Conservation (phyloP, 1,139 yeast genomes). For the Blastobotrys apis region DNA sequence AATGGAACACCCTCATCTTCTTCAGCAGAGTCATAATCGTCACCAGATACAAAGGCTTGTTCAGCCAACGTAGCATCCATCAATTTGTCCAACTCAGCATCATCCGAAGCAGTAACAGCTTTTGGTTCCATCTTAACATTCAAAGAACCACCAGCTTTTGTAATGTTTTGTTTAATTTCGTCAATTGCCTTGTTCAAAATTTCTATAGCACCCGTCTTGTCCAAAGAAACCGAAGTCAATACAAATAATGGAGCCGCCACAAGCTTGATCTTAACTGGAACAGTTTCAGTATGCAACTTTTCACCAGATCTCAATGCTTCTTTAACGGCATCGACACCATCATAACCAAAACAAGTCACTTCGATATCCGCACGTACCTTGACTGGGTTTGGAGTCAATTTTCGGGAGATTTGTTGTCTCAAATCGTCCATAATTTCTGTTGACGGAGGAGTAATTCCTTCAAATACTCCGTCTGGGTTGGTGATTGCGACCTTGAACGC, state of each 20-base stretch:
- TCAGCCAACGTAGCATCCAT: slow-evolving; percentile 74
- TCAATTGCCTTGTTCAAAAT: slow-evolving; percentile 74
- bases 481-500: slow-evolving; percentile 96
- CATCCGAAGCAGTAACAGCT: slow-evolving; percentile 98
- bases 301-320: slow-evolving; percentile 86
- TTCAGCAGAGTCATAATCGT: slow-evolving; percentile 51
- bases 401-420: slow-evolving; percentile 79
- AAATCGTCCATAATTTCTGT: slow-evolving; percentile 72
- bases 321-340: slow-evolving; percentile 97
- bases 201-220: slow-evolving; percentile 82
- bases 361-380: slow-evolving; percentile 97
- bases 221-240: slow-evolving; percentile 86
- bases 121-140: slow-evolving; percentile 97
- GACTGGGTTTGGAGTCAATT: slow-evolving; percentile 96
- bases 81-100: slow-evolving; percentile 92
- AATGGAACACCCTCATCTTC: slow-evolving; percentile 30
- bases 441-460: slow-evolving; percentile 70
- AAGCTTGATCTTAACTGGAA: slow-evolving; percentile 81
- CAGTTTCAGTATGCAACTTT: slow-evolving; percentile 72
- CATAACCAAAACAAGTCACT: slow-evolving; percentile 94
- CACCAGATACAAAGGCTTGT: slow-evolving; percentile 56
- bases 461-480: slow-evolving; percentile 78
- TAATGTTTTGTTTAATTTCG: slow-evolving; percentile 65
- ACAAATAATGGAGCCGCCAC: slow-evolving; percentile 98
- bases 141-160: slow-evolving; percentile 76